Percentiles rank a stretch among this genome's conserved stretches.
Evolutionary conservation across 371 early-diverging fungal genomes (phyloP).

Genomic region (Actinomucor elegans): DNA sequence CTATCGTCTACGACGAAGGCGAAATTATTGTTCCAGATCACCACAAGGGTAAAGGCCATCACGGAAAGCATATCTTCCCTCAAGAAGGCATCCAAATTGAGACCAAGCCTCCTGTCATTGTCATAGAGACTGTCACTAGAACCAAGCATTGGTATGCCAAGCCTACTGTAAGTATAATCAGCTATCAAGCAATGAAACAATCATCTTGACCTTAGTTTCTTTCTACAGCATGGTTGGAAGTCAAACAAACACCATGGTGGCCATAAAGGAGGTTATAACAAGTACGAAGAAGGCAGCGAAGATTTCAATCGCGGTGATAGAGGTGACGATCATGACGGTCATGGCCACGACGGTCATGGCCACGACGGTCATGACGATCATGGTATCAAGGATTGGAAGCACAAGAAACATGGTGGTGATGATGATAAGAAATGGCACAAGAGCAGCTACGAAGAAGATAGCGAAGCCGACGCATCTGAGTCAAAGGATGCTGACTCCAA

Average conservation of each 20-base stretch:
- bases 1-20: background rate
- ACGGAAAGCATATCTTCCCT: background rate
- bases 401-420: slow-evolving; percentile 6
- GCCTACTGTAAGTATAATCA: slow-evolving; percentile 6
- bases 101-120: slow-evolving; percentile 17
- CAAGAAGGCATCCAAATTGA: slow-evolving; percentile 2
- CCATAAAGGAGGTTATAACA: background rate
- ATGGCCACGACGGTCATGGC: background rate
- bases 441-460: slow-evolving; percentile 4
- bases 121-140: slow-evolving; percentile 14
- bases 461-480: background rate
- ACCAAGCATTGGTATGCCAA: background rate
- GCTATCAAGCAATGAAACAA: too few relatives aligned
- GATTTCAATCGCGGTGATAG: background rate
- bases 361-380: background rate
- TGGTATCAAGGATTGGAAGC: background rate
- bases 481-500: slow-evolving; percentile 7
- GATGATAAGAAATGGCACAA: slow-evolving; percentile 5
- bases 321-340: background rate
- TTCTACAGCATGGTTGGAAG: background rate
- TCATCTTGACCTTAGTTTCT: too few relatives aligned
- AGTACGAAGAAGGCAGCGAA: background rate
- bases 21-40: too few relatives aligned
- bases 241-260: background rate
- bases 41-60: background rate